A percentile compares a stretch with the other conserved stretches of the same genome.
These are phyloP conservation scores for Arthrobotrys iridis DNA, from an alignment of 2,329 filamentous ascomycete genomes.

Conservation along the genomic window DNA sequence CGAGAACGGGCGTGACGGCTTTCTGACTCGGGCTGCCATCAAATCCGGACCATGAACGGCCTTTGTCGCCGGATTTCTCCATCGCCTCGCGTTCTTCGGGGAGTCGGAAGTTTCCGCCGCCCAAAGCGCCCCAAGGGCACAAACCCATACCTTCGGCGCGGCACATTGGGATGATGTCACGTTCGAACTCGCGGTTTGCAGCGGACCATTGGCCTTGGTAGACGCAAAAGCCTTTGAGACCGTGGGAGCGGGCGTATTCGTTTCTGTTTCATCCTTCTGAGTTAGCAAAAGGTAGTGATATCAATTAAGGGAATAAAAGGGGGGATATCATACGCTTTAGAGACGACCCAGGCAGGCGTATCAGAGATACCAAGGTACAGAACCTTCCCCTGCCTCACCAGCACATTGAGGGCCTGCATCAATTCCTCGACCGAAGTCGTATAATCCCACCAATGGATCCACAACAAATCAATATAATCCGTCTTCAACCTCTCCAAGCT, in stretches of 20 bases:
- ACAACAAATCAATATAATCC: conserved; percentile 74
- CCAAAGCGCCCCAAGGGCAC: conserved; percentile 68
- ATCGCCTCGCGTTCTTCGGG: conserved; percentile 65
- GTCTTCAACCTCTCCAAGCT: conserved; percentile 70
- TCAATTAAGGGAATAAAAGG: neutral
- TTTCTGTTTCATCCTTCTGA: conserved; percentile 61
- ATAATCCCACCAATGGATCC: conserved; percentile 75
- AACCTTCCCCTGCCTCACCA: conserved; percentile 72
- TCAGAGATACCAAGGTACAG: conserved; percentile 75
- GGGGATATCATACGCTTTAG: conserved; percentile 65
- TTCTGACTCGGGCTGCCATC: conserved; percentile 65
- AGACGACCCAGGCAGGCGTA: conserved; percentile 75
- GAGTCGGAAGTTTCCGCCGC: conserved; percentile 66
- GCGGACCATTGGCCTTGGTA: conserved; percentile 74
- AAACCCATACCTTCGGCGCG: conserved; percentile 71
- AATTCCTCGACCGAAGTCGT: conserved; percentile 73
- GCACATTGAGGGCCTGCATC: conserved; percentile 74
- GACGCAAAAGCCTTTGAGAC: conserved; percentile 75
- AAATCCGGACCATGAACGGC: conserved; percentile 58
- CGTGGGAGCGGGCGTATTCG: conserved; percentile 75
- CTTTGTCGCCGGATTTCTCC: conserved; percentile 63
- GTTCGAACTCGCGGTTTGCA: conserved; percentile 72
- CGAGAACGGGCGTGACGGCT: conserved; percentile 69
- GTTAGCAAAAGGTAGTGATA: neutral
- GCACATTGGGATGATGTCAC: conserved; percentile 75